These are phyloP conservation scores for Citrus maxima DNA, from an alignment of 345 rosid genomes.

Conservation along the genomic window DNA sequence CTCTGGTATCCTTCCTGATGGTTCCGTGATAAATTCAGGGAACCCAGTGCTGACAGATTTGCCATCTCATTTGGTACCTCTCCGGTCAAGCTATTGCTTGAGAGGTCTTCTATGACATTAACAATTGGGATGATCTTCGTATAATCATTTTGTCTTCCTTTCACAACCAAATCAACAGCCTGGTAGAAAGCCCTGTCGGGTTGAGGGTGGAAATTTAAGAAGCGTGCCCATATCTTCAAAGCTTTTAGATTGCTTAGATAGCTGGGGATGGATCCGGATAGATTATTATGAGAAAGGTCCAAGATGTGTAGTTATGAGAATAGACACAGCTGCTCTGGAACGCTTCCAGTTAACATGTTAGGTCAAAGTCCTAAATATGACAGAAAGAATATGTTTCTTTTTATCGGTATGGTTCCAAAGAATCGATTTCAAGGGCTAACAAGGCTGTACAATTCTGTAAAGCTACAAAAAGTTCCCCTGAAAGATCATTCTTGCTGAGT, in stretches of 20 bases:
- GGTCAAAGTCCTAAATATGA: background rate
- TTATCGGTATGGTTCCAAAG: slow-evolving; percentile 12
- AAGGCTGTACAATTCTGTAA: slow-evolving; percentile 13
- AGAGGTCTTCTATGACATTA: no score
- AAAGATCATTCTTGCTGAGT: slow-evolving; percentile 8
- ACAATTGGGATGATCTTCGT: background rate
- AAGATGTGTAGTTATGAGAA: background rate
- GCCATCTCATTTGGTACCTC: slow-evolving; percentile 19
- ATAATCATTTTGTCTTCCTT: slow-evolving; percentile 4
- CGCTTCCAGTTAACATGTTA: slow-evolving; percentile 1
- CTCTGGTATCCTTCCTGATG: slow-evolving; percentile 19
- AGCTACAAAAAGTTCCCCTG: slow-evolving; percentile 9
- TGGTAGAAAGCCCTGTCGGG: background rate
- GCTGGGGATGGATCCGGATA: slow-evolving; percentile 14
- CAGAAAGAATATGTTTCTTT: background rate
- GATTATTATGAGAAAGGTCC: slow-evolving; percentile 13
- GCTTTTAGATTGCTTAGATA: slow-evolving; percentile 6
- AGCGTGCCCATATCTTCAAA: background rate
- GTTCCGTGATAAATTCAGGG: slow-evolving; percentile 21
- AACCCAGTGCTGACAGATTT: slow-evolving; percentile 10
- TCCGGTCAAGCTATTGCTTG: slow-evolving; percentile 8
- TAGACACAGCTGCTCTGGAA: slow-evolving; percentile 17
- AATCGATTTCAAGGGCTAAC: slow-evolving; percentile 23
- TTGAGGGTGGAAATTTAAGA: background rate
- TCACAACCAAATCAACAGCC: background rate